phyloP scores from a whole-genome alignment of 1,139 yeast species.

The Yamadazyma epiphylla region DNA sequence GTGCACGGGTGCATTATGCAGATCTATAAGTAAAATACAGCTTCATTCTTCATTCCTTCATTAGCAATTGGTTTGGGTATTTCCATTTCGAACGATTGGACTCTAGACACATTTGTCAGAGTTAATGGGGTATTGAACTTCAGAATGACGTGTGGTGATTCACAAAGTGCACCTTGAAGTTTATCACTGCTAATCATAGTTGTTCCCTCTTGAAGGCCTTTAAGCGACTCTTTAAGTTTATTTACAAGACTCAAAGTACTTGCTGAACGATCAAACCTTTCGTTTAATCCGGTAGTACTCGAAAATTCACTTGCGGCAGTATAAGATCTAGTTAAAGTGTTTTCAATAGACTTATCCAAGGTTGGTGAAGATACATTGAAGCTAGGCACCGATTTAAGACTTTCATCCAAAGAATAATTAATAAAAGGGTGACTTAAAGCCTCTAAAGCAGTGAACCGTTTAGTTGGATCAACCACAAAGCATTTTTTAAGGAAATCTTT shows the following conservation, averaged over 20 bases:
- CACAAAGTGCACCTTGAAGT: constrained; percentile 27
- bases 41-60: constrained; percentile 2
- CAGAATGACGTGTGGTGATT: constrained; percentile 27
- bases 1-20: too few species aligned
- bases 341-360: neutral
- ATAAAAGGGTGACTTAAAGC: constrained; percentile 51
- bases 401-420: too few species aligned
- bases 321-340: neutral
- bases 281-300: too few species aligned
- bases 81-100: constrained; percentile 11
- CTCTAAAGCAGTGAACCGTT: constrained; percentile 46
- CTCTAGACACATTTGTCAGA: constrained; percentile 13
- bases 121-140: constrained; percentile 23
- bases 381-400: neutral
- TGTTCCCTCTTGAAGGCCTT: neutral
- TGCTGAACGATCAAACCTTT: constrained; percentile 5
- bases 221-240: constrained; percentile 6
- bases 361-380: too few species aligned
- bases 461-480: constrained; percentile 41
- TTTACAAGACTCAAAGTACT: constrained; percentile 4
- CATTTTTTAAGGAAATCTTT: constrained; percentile 58
- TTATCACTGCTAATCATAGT: constrained; percentile 9
- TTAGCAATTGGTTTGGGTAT: neutral
- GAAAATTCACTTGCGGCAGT: too few species aligned
- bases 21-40: constrained; percentile 2